Base-by-base conservation (phyloP, 345 rosid species). In the Ailanthus altissimus region DNA sequence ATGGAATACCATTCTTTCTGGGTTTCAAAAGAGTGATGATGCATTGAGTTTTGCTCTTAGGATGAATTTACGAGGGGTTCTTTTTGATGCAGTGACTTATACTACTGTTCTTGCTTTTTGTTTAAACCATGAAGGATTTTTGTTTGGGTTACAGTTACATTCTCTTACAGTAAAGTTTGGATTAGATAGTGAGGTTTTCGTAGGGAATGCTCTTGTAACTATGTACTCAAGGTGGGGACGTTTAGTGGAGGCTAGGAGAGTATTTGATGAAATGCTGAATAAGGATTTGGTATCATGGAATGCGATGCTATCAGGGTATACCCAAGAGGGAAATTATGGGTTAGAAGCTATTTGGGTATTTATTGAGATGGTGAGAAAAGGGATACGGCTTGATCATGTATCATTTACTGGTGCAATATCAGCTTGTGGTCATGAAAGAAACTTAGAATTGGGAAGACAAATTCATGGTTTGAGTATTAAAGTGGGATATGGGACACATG, bases 1-100 rank as follows among this genome's bases (percentile, higher is more conserved):
- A 58, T 94, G 95, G 94, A 94, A 93, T 79, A 93, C 98, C 70
- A 78, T 93, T 74, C 93, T 94, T 77, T 91, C 98, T 9, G 98
- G 97, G 12, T 87, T 86, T 78, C 85, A 74, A 73, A 84, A 81
- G 49, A 79, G 85, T 45, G 86, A 84, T 49, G 85, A 81, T 74
- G 93, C 92, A 18, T 23, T 91, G 67, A 32, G 67, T 50, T 88
- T 92, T 83, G 90, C 89, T 81, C 78, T 72, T 72, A 80, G 81
- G 77, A 90, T 92, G 97, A 83, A 83, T 62, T 76, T 64, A 0
- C 53, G 40, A 51, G 94, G 92, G 60, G 81, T 90, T 42, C 72
- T 57, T 73, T 92, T 86, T 73, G 94, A 94, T 75, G 83, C 92
- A 2, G 90, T 88, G 11, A 90, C 89, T 67, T 89, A 75, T 70